A percentile compares a stretch with the other conserved stretches of the same genome.
phyloP scores from a whole-genome alignment of 768 basidiomycete genomes.

The Holtermannia corniformis region DNA sequence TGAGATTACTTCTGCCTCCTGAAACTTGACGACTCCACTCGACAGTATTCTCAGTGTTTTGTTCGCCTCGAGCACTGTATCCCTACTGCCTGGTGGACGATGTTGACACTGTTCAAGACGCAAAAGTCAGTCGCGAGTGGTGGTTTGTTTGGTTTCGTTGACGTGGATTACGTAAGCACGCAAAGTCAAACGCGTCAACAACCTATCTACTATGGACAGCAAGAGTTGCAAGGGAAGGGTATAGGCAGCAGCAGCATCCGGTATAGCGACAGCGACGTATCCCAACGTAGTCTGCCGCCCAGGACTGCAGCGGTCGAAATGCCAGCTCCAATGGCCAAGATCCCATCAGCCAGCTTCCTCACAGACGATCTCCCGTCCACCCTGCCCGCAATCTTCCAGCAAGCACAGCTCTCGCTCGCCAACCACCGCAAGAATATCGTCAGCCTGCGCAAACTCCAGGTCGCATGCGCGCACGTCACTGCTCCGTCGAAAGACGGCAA shows the following conservation, averaged over 20 bases:
- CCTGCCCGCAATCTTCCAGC: slow-evolving; percentile 64
- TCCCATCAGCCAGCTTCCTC: slow-evolving; percentile 19
- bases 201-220: background rate
- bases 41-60: background rate
- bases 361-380: slow-evolving; percentile 26
- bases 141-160: background rate
- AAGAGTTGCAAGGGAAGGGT: too few species aligned
- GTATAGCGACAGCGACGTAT: too few species aligned
- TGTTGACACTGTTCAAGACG: too few species aligned
- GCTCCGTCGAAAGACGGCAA: slow-evolving; percentile 46
- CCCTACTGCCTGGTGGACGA: too few species aligned
- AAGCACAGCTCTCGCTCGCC: slow-evolving; percentile 60
- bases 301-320: too few species aligned
- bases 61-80: too few species aligned
- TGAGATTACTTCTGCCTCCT: background rate
- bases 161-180: background rate
- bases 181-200: slow-evolving; percentile 6
- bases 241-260: too few species aligned
- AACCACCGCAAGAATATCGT: slow-evolving; percentile 88
- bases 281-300: too few species aligned
- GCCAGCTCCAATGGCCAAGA: slow-evolving; percentile 10
- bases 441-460: slow-evolving; percentile 68
- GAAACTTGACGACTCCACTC: background rate
- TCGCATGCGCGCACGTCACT: slow-evolving; percentile 48
- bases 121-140: background rate